Conservation (phyloP, 2,329 filamentous ascomycete genomes). For the Aspergillus persii region DNA sequence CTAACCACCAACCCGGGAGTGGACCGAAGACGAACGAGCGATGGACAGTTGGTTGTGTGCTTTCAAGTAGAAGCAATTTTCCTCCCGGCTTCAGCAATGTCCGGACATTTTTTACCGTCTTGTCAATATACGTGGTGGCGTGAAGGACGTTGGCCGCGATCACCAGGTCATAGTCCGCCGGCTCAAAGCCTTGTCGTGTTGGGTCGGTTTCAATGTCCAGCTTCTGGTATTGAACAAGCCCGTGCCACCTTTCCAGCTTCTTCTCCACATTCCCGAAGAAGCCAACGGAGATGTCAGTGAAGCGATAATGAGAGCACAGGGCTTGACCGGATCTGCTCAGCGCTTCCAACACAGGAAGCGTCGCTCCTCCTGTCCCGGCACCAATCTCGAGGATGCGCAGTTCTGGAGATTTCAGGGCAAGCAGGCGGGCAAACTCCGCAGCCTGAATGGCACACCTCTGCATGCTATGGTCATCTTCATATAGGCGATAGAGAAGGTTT, state of each 20-base stretch:
- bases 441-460: neutral
- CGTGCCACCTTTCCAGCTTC: neutral
- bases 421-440: neutral
- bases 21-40: slow-evolving; percentile 3
- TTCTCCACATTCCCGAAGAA: neutral
- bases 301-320: neutral
- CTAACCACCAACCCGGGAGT: slow-evolving; percentile 8
- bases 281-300: neutral
- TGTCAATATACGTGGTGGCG: slow-evolving; percentile 1
- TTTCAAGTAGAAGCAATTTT: slow-evolving; percentile 8
- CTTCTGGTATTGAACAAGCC: neutral
- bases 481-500: neutral
- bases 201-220: slow-evolving; percentile 15
- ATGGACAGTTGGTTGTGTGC: neutral
- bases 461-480: neutral
- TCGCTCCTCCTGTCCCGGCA: neutral
- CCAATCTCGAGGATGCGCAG: slow-evolving; percentile 1
- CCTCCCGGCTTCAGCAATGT: slow-evolving; percentile 11
- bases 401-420: neutral
- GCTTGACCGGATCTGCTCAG: neutral
- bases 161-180: slow-evolving; percentile 12
- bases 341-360: neutral
- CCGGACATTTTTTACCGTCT: slow-evolving; percentile 5
- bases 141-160: slow-evolving; percentile 13
- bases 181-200: slow-evolving; percentile 10